Conservation (phyloP, 108 stramenopile genomes). For the Ochromonas danica region DNA sequence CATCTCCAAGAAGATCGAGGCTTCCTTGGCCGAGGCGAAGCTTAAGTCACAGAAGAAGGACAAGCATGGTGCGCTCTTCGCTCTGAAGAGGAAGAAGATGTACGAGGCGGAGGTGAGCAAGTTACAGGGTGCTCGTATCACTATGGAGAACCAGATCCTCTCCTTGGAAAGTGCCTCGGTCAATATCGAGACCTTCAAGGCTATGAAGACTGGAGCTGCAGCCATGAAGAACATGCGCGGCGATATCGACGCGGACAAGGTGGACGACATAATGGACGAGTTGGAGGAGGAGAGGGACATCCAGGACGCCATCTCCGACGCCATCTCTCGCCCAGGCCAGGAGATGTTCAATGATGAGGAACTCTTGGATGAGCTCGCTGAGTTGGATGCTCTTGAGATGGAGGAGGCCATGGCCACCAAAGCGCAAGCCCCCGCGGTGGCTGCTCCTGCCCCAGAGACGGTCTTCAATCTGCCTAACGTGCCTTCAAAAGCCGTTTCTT, state of each 20-base stretch:
- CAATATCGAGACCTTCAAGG: slow-evolving; percentile 87
- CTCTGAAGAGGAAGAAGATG: slow-evolving; percentile 93
- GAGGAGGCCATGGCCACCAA: slow-evolving; percentile 75
- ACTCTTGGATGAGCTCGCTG: slow-evolving; percentile 78
- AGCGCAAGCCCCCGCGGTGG: background rate
- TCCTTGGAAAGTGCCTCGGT: slow-evolving; percentile 87
- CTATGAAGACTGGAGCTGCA: slow-evolving; percentile 77
- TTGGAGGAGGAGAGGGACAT: slow-evolving; percentile 87
- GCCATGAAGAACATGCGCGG: slow-evolving; percentile 81
- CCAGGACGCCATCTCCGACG: slow-evolving; percentile 77
- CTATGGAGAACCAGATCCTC: slow-evolving; percentile 86
- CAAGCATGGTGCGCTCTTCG: slow-evolving; percentile 90
- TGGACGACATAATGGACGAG: slow-evolving; percentile 91
- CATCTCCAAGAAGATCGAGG: slow-evolving; percentile 77
- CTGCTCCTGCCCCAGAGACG: background rate
- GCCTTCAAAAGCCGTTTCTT: background rate
- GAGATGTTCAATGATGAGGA: slow-evolving; percentile 77
- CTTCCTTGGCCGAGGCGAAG: slow-evolving; percentile 77
- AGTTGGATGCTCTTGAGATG: slow-evolving; percentile 57
- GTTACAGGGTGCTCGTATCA: slow-evolving; percentile 89
- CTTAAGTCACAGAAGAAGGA: slow-evolving; percentile 88
- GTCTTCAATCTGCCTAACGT: slow-evolving; percentile 64
- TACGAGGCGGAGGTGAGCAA: slow-evolving; percentile 93
- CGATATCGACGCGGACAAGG: slow-evolving; percentile 83
- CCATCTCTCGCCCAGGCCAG: slow-evolving; percentile 78